Evolutionary conservation across 345 rosid species (phyloP).

Genomic region (Eucalyptus leucophloia): DNA sequence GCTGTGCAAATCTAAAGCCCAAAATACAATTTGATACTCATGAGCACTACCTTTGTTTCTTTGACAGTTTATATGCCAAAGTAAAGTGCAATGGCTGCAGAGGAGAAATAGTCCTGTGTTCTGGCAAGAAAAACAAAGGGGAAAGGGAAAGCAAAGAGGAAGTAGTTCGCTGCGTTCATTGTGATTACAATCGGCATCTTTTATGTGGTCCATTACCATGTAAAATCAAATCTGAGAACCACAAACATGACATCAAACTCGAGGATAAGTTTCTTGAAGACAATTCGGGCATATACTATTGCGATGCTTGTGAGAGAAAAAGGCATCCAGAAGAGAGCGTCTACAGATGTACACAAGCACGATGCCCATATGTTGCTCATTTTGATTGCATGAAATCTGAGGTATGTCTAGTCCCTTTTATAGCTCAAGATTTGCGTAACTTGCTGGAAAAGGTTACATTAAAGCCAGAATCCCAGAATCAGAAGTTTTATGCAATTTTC

Average conservation of each 20-base stretch:
- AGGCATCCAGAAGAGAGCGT: background rate
- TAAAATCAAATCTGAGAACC: background rate
- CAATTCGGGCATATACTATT: background rate
- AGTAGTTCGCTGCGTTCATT: background rate
- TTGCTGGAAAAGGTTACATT: background rate
- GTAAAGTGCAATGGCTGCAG: background rate
- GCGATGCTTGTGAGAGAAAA: background rate
- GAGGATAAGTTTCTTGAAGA: background rate
- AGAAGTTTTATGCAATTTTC: background rate
- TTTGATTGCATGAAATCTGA: no score
- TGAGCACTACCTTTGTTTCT: background rate
- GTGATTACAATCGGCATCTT: background rate
- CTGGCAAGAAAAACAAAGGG: background rate
- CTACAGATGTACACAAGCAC: background rate
- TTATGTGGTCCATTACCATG: background rate
- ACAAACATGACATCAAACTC: background rate
- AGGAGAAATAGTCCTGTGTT: background rate
- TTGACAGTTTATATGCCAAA: background rate
- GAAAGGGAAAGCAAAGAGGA: background rate
- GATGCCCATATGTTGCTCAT: no score
- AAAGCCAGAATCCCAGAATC: background rate
- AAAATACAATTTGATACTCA: background rate
- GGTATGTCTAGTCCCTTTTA: background rate
- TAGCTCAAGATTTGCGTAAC: background rate
- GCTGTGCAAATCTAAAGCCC: background rate